Conservation (phyloP, 441 rosid genomes). For the Brassica balearica region DNA sequence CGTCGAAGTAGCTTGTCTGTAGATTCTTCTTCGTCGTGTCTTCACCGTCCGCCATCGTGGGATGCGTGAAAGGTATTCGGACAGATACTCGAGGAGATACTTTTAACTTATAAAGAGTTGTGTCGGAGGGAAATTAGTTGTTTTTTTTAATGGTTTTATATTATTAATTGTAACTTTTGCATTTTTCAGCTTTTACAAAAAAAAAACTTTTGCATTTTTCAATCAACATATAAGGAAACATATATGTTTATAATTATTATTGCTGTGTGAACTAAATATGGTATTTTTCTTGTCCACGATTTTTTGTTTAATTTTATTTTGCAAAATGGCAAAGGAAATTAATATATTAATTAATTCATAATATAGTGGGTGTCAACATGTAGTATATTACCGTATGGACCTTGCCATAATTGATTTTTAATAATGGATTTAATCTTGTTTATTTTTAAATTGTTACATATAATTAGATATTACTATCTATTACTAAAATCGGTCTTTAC, state of each 20-base stretch:
- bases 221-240: neutral
- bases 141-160: neutral
- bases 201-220: neutral
- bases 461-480: neutral
- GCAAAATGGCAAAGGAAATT: neutral
- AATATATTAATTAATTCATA: neutral
- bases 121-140: constrained; percentile 14
- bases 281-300: neutral
- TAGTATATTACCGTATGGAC: neutral
- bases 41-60: constrained; percentile 34
- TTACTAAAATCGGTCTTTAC: neutral
- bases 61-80: constrained; percentile 1
- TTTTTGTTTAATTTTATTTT: neutral
- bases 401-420: neutral
- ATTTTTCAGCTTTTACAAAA: neutral
- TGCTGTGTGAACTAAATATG: neutral
- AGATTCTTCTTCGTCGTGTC: constrained; percentile 39
- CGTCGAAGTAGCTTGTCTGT: constrained; percentile 85
- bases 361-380: neutral
- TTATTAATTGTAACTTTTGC: neutral
- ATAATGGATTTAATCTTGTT: neutral
- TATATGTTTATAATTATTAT: neutral
- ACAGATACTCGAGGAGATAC: neutral
- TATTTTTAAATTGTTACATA: neutral
- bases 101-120: neutral